Evolutionary conservation across 768 basidiomycete species (phyloP).

Genomic region (Holtermanniella nyarrowii): DNA sequence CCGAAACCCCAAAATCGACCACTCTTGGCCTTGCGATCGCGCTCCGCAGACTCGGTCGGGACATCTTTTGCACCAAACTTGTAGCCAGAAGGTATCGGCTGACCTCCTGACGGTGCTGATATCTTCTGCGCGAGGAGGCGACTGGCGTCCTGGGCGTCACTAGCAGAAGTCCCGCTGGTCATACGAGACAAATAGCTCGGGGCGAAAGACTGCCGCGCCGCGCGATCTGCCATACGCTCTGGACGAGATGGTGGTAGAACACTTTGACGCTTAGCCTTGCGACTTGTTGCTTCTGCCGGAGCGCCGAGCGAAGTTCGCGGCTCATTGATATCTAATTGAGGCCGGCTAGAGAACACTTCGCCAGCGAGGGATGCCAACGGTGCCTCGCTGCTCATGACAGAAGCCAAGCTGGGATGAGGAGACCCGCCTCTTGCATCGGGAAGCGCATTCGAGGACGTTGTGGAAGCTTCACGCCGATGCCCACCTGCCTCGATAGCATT

Average conservation of each 20-base stretch:
- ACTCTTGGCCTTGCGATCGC: slow-evolving; percentile 85
- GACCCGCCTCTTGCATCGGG: not conserved
- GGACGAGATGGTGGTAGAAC: slow-evolving; percentile 20
- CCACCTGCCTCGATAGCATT: slow-evolving; percentile 23
- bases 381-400: not conserved
- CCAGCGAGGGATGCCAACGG: slow-evolving; percentile 30
- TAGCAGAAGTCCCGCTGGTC: slow-evolving; percentile 2
- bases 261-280: slow-evolving; percentile 26
- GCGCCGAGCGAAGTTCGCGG: slow-evolving; percentile 48
- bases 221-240: not conserved
- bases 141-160: not conserved
- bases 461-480: not conserved
- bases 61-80: slow-evolving; percentile 71
- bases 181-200: slow-evolving; percentile 27
- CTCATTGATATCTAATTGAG: no score
- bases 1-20: slow-evolving; percentile 90
- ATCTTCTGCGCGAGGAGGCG: slow-evolving; percentile 50
- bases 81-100: slow-evolving; percentile 75
- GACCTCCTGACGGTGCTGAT: slow-evolving; percentile 74
- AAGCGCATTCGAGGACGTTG: not conserved
- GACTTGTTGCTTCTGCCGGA: slow-evolving; percentile 42
- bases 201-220: slow-evolving; percentile 11
- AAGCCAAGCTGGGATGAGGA: not conserved
- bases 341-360: no score
- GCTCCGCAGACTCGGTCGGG: slow-evolving; percentile 46